Base-by-base conservation (phyloP, 1,284 basidiomycete genomes). In the Cryptococcus deneoformans region DNA sequence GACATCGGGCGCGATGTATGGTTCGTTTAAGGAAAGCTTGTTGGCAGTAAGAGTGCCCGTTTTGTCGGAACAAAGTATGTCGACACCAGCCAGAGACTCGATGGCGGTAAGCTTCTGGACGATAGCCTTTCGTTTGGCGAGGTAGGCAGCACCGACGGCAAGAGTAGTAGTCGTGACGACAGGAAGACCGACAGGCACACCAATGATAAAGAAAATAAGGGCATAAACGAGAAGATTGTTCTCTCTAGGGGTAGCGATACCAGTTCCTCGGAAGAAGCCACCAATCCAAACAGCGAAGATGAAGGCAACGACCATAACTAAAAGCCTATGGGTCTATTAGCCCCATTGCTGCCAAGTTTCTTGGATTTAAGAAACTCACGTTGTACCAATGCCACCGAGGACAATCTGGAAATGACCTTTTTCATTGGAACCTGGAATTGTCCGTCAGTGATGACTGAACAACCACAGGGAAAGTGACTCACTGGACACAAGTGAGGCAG, bases 71-170 rank as follows among this genome's bases (percentile, higher is more conserved):
- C 82, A 84, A 42, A 84, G 79, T 36, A 84, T 80, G 62, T 84
- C 82, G 59, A 84, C 82, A 66, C 83, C 83, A 34, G 83, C 83
- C 29, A 84, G 77, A 38, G 80, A 81, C 70, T 84, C 83, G 71
- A 84, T 84, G 50, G 83, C 82, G 11, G 82, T 83, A 46, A 84
- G 77, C 72, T 83, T 83, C 70, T 84, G 82, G n/a, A 84, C 83
- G 69, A 84, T 84, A n/a, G 82, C 82, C 67, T 84, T 79, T 44
- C 79, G 76, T 59, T 79, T 77, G 36, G 83, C 83, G 45, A 84
- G 79, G 73, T 82, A 83, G 6, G 82, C 81, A 42, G 82, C 82
- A 54, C 82, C 82, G 62, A 84, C 82, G 39, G 82, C 82, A 63
- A 81, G 76, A 47, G 80, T 81, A 57, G 82, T 82, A 48, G 82